A percentile compares a stretch with the other conserved stretches of the same genome.
phyloP scores from a whole-genome alignment of 345 rosid species.

The Murraya paniculata region DNA sequence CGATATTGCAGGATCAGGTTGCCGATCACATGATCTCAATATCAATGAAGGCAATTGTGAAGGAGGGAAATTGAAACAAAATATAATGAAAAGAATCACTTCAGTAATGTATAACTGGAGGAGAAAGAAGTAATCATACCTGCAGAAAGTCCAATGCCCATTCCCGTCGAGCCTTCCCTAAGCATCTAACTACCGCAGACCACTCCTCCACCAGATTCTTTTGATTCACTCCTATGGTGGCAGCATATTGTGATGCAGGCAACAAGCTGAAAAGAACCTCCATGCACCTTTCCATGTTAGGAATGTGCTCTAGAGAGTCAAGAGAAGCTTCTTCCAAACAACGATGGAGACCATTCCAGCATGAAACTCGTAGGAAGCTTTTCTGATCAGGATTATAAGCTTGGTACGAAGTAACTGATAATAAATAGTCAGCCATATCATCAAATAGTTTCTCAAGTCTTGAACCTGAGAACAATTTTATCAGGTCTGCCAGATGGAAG shows the following conservation, averaged over 20 bases:
- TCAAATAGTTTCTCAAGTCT: constrained; percentile 68
- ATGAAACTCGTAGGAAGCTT: constrained; percentile 53
- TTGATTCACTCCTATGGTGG: constrained; percentile 20
- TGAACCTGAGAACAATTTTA: constrained; percentile 73
- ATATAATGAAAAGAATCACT: background rate
- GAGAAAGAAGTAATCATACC: constrained; percentile 34
- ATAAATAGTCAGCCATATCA: constrained; percentile 54
- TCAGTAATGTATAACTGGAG: background rate
- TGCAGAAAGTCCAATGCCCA: constrained; percentile 79
- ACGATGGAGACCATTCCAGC: constrained; percentile 76
- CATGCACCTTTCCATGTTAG: constrained; percentile 58
- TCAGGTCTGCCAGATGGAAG: constrained; percentile 52
- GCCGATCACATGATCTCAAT: background rate
- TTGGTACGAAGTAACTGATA: constrained; percentile 43
- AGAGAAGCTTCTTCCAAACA: constrained; percentile 68
- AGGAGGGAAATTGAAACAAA: background rate
- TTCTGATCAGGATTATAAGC: constrained; percentile 41
- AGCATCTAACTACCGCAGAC: constrained; percentile 64
- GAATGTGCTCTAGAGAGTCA: constrained; percentile 49
- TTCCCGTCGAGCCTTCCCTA: constrained; percentile 53
- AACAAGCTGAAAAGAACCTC: constrained; percentile 62
- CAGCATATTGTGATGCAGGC: constrained; percentile 43
- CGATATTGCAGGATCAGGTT: background rate
- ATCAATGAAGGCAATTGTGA: background rate
- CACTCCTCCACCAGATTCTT: constrained; percentile 48